Percentiles rank a stretch among this genome's conserved stretches.
These are phyloP conservation scores for Coprinellus micaceus DNA, from an alignment of 768 basidiomycete genomes.

Conservation along the genomic window DNA sequence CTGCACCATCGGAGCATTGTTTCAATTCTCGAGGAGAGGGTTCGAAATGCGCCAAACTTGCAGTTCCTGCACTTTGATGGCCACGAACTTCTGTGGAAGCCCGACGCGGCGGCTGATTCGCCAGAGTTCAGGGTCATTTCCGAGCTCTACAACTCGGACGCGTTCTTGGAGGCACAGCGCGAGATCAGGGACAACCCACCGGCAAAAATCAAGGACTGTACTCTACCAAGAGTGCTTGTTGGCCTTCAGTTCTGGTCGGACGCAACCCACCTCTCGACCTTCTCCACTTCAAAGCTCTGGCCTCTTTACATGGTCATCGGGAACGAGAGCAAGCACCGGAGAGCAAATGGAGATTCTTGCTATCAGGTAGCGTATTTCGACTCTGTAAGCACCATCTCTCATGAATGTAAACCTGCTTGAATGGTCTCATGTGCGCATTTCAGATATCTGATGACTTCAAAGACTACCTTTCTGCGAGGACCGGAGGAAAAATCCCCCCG, in stretches of 20 bases:
- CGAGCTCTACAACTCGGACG: slow-evolving; percentile 19
- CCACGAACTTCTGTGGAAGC: slow-evolving; percentile 11
- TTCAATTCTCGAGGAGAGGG: background rate
- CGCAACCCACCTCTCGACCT: slow-evolving; percentile 28
- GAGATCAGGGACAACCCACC: background rate
- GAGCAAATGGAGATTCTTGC: slow-evolving; percentile 20
- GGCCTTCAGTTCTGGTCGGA: slow-evolving; percentile 19
- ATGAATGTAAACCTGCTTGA: background rate
- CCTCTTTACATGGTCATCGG: slow-evolving; percentile 31
- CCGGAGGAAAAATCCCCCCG: background rate
- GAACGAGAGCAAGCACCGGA: slow-evolving; percentile 35
- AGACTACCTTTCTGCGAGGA: slow-evolving; percentile 9
- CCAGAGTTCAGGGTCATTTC: slow-evolving; percentile 10
- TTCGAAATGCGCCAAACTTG: slow-evolving; percentile 5
- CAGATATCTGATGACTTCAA: slow-evolving; percentile 15
- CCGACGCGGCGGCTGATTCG: background rate
- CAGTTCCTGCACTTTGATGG: slow-evolving; percentile 13
- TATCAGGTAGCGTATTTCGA: slow-evolving; percentile 41
- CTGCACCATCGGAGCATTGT: background rate
- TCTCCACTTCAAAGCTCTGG: slow-evolving; percentile 30
- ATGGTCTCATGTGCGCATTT: background rate
- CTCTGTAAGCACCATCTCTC: slow-evolving; percentile 16
- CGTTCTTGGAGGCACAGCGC: slow-evolving; percentile 14
- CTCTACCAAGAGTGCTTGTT: slow-evolving; percentile 19
- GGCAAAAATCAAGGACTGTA: slow-evolving; percentile 7